Percentiles rank a stretch among this genome's conserved stretches.
Conservation (phyloP, 2,329 filamentous ascomycete species). For the Metarhizium humberi region DNA sequence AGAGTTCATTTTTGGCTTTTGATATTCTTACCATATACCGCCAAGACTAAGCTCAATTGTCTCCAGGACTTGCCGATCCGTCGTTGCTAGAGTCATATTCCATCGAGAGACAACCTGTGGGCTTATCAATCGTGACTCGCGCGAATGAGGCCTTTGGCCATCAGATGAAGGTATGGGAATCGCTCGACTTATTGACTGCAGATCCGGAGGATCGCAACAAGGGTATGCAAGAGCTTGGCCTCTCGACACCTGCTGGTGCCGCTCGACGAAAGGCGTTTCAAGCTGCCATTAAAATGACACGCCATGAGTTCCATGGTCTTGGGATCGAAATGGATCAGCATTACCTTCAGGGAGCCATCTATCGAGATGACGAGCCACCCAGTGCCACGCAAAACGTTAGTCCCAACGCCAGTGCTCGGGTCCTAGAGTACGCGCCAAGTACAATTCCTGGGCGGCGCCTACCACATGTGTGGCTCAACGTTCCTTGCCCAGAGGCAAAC, state of each 20-base stretch:
- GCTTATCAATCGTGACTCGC: slow-evolving; percentile 36
- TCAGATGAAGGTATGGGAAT: slow-evolving; percentile 31
- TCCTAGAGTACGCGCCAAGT: slow-evolving; percentile 27
- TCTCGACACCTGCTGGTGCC: too few relatives aligned
- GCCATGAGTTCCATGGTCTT: slow-evolving; percentile 42
- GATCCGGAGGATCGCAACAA: too few relatives aligned
- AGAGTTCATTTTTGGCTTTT: not conserved
- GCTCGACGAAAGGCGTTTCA: too few relatives aligned
- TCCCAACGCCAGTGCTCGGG: slow-evolving; percentile 29
- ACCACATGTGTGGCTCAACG: slow-evolving; percentile 55
- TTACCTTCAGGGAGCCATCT: slow-evolving; percentile 38
- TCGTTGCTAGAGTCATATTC: slow-evolving; percentile 33
- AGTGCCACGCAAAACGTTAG: slow-evolving; percentile 2
- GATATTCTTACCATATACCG: too few relatives aligned
- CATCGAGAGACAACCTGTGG: slow-evolving; percentile 40
- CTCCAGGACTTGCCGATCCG: slow-evolving; percentile 15
- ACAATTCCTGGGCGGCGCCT: slow-evolving; percentile 52
- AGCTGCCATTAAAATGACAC: too few relatives aligned
- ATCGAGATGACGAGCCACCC: slow-evolving; percentile 29
- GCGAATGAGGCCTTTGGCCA: slow-evolving; percentile 49
- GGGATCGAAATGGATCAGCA: slow-evolving; percentile 52
- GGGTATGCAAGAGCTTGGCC: too few relatives aligned
- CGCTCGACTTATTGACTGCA: slow-evolving; percentile 16
- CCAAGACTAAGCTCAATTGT: too few relatives aligned
- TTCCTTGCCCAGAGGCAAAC: slow-evolving; percentile 28